Conservation (phyloP, 441 rosid species). For the Syzygium malaccense region DNA sequence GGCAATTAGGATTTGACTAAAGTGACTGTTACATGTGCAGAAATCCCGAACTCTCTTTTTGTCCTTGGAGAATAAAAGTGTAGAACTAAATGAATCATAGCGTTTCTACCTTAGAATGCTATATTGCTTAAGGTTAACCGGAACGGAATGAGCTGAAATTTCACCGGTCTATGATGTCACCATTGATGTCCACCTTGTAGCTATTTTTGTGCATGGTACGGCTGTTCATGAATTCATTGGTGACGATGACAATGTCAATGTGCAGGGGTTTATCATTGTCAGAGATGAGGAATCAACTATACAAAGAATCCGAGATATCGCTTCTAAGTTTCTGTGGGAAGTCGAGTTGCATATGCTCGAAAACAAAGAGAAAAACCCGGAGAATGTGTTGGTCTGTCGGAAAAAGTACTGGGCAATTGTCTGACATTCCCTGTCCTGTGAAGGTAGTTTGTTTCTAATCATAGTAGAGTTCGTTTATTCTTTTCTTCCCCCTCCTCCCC, state of each 20-base stretch:
- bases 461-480: not conserved
- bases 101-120: not conserved
- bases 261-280: conserved; percentile 79
- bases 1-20: not conserved
- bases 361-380: conserved; percentile 51
- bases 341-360: conserved; percentile 40
- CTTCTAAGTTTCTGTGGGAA: conserved; percentile 79
- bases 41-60: not conserved
- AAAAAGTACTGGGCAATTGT: conserved; percentile 78
- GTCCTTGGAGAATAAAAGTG: not conserved
- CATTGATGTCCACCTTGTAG: not conserved
- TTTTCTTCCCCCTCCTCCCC: not conserved
- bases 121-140: not conserved
- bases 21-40: not conserved
- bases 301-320: conserved; percentile 25
- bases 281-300: conserved; percentile 56
- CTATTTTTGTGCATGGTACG: not conserved
- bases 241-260: not conserved
- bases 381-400: conserved; percentile 63
- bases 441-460: not conserved
- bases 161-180: not conserved
- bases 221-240: not conserved
- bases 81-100: not conserved
- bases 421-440: not conserved
- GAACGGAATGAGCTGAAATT: not conserved